These are phyloP conservation scores for Syzygium jambos DNA, from an alignment of 345 rosid genomes.

Conservation along the genomic window DNA sequence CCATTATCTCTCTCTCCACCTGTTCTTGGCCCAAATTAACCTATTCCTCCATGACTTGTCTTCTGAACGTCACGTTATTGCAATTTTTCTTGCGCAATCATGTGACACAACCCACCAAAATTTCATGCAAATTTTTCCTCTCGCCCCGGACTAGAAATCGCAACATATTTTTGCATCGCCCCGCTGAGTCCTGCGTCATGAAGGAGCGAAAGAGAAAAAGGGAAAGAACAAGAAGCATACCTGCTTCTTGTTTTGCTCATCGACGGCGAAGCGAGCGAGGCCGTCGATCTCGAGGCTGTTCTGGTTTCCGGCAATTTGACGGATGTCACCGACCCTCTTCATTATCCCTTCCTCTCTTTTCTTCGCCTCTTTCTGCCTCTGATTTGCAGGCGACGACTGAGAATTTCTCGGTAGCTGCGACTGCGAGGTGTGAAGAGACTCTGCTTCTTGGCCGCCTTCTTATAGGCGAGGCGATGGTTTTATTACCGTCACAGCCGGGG, in stretches of 20 bases:
- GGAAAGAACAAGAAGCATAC: background rate
- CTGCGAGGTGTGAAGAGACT: background rate
- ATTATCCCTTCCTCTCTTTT: constrained; percentile 3
- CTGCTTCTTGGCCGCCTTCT: background rate
- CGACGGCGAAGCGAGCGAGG: constrained; percentile 85
- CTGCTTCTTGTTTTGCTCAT: constrained; percentile 83
- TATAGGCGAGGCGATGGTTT: background rate
- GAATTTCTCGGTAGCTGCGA: background rate
- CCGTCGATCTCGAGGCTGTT: constrained; percentile 53
- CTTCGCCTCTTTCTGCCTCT: background rate
- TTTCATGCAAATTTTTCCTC: background rate
- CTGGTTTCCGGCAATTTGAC: constrained; percentile 30
- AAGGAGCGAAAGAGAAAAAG: too few species aligned
- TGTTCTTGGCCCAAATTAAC: background rate
- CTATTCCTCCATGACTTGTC: background rate
- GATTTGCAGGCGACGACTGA: background rate
- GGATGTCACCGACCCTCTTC: constrained; percentile 58
- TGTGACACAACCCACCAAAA: background rate
- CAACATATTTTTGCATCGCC: background rate
- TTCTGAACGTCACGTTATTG: background rate
- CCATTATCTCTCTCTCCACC: background rate
- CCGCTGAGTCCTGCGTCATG: background rate
- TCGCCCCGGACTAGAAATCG: background rate
- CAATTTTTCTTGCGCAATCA: background rate
- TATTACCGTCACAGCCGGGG: background rate